phyloP scores from a whole-genome alignment of 2,329 filamentous ascomycete genomes.

The Stachybotrys chartarum region DNA sequence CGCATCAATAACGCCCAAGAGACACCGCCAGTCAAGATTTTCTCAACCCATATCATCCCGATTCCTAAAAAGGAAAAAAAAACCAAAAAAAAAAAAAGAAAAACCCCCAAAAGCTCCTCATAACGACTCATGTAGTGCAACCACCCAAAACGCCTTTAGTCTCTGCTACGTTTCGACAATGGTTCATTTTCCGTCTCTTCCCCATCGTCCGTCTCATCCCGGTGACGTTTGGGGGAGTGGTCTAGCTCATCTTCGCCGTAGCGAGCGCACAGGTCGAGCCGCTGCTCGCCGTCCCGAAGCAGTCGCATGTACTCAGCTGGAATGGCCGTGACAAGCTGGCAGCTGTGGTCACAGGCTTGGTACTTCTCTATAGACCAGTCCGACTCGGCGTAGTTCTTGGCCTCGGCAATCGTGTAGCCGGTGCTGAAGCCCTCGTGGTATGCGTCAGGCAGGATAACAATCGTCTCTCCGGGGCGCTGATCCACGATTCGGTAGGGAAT shows the following conservation, averaged over 20 bases:
- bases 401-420: slow-evolving; percentile 32
- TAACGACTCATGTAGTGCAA: neutral
- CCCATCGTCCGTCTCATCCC: slow-evolving; percentile 8
- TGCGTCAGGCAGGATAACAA: slow-evolving; percentile 30
- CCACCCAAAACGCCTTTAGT: neutral
- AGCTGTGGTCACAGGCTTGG: slow-evolving; percentile 24
- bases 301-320: slow-evolving; percentile 25
- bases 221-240: slow-evolving; percentile 4
- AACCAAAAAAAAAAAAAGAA: neutral
- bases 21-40: neutral
- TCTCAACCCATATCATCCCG: neutral
- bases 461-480: slow-evolving; percentile 30
- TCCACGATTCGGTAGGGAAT: slow-evolving; percentile 30
- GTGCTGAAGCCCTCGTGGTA: slow-evolving; percentile 34
- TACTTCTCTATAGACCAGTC: slow-evolving; percentile 27
- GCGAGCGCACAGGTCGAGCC: slow-evolving; percentile 24
- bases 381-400: slow-evolving; percentile 30
- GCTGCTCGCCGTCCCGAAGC: slow-evolving; percentile 21
- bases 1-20: neutral
- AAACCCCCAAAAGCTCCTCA: neutral
- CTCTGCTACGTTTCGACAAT: neutral
- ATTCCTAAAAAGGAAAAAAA: neutral
- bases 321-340: slow-evolving; percentile 26
- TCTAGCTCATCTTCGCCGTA: slow-evolving; percentile 11
- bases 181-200: slow-evolving; percentile 9